Evolutionary conservation across 805 yeast genomes (phyloP), one percentile per base, ranked within the genome.

Genomic region (Zygosaccharomyces bisporus): DNA sequence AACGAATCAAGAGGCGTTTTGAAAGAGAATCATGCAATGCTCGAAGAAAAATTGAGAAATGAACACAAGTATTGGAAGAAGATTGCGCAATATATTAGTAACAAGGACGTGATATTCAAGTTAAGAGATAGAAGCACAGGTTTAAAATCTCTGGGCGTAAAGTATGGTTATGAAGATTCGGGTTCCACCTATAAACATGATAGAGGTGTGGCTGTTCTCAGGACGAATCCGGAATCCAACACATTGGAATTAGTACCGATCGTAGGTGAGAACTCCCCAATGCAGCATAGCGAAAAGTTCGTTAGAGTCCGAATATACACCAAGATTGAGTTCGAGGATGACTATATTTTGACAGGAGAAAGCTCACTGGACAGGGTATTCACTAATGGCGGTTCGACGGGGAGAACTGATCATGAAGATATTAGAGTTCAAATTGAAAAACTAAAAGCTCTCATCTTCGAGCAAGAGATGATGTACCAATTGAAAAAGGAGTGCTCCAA

Each of bases 111-210:
- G n/a, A 38, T 90, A 9, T 81, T 83, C 56, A 86, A 84, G 53
- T 72, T 82, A 19, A 73, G 80, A 43, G 81, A 77, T 44, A 80
- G 79, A 6, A 71, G 73, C 5, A 62, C 73, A 0, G 71, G 79
- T 14, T 76, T 79, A 7, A 68, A 68, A 45, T 68, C 73, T 2
- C 73, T 90, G 34, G 95, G 91, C 3, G 83, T 91, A 29, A 87
- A 86, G 55, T 93, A 85, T 58, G 98, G 98, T 0, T 91, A 78
- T 67, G 90, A 84, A 13, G 97, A 90, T 63, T 80, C 95, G 0
- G 99, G 98, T 0, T 86, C 95, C 1, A 76, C 71, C 16, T 87
- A 79, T 56, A 70, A 68, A 46, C 66, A 64, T 44, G 90, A 86
- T 54, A 74, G 76, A 51, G 97, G 97, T 2, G 66, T 83, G 34